These are phyloP conservation scores for Dimargaris xerosporica DNA, from an alignment of 192 early-diverging fungal species.

Conservation along the genomic window DNA sequence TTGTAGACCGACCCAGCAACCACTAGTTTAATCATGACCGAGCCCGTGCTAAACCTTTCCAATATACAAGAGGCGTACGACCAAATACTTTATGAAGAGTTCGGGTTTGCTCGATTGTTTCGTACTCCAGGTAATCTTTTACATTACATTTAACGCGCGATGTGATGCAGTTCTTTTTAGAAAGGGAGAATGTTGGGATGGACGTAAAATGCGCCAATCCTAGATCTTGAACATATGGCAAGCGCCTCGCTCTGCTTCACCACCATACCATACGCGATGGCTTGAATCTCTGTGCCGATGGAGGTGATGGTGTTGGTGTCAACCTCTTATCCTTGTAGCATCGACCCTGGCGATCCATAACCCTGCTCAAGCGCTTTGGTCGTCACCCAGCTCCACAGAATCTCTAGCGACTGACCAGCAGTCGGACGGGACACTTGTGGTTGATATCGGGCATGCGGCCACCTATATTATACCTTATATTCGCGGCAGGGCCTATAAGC, in stretches of 20 bases:
- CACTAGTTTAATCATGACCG: conserved; percentile 48
- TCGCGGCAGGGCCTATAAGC: conserved; percentile 31
- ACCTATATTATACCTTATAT: conserved; percentile 62
- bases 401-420: background rate
- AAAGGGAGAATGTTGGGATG: no score
- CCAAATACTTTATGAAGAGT: conserved; percentile 78
- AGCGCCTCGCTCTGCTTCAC: no score
- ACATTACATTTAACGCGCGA: no score
- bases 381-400: background rate
- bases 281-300: no score
- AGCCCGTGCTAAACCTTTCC: conserved; percentile 67
- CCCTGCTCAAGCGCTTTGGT: conserved; percentile 12
- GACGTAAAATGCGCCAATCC: no score
- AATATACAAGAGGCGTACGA: conserved; percentile 54
- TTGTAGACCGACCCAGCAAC: no score
- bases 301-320: no score
- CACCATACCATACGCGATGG: no score
- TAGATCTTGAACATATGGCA: no score
- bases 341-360: conserved; percentile 11
- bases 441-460: conserved; percentile 70
- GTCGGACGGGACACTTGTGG: conserved; percentile 47
- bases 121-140: no score
- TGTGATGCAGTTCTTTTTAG: no score
- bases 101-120: conserved; percentile 36
- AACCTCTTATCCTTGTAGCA: no score